A percentile compares a stretch with the other conserved stretches of the same genome.
phyloP scores from a whole-genome alignment of 805 yeast species.

The Myxozyma mucilagina region DNA sequence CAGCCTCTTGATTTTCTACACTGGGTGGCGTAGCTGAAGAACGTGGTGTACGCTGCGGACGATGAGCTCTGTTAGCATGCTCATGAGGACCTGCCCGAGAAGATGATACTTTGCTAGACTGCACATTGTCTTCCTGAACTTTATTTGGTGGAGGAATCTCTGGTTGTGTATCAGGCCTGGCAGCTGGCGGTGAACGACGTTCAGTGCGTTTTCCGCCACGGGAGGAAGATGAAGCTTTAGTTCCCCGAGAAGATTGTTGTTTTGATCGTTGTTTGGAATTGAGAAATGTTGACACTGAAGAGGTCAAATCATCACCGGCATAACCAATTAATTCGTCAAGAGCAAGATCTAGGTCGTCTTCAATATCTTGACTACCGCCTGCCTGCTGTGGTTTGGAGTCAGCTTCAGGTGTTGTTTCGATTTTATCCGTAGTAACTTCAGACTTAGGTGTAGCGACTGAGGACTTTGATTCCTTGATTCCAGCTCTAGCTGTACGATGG shows the following conservation, averaged over 20 bases:
- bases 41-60: not conserved
- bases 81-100: not conserved
- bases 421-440: too few species aligned
- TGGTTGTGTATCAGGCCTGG: not conserved
- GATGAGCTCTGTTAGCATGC: not conserved
- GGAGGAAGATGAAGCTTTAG: not conserved
- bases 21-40: too few species aligned
- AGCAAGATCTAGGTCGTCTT: not conserved
- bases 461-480: too few species aligned
- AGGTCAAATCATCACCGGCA: constrained; percentile 1
- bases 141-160: not conserved
- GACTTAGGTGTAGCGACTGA: not conserved
- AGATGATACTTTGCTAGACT: not conserved
- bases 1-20: too few species aligned
- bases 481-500: not conserved
- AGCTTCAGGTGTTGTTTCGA: too few species aligned
- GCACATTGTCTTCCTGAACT: not conserved
- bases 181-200: not conserved
- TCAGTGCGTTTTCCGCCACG: not conserved
- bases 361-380: not conserved
- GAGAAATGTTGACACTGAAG: not conserved
- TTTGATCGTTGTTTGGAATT: not conserved
- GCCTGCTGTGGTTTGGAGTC: not conserved
- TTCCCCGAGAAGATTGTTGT: not conserved
- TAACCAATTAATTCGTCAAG: not conserved